Percentiles rank a stretch among this genome's conserved stretches.
Conservation (phyloP, 2,329 filamentous ascomycete species). For the Exutisphaerella laricina region DNA sequence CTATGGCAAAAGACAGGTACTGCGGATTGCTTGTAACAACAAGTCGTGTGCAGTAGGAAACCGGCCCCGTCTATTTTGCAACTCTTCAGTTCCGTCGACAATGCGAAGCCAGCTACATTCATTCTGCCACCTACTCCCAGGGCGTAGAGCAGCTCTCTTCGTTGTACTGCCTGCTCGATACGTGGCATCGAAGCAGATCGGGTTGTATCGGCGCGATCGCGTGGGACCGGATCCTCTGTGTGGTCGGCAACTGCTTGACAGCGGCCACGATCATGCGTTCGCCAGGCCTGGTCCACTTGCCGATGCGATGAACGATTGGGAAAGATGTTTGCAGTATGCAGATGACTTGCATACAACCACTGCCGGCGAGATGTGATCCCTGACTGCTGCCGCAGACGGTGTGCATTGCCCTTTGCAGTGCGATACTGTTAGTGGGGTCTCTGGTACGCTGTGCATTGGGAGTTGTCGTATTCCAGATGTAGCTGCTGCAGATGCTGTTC, state of each 20-base stretch:
- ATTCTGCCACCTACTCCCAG: no score
- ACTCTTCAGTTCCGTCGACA: no score
- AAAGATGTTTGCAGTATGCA: not conserved
- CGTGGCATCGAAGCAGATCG: not conserved
- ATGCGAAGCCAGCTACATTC: no score
- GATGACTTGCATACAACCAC: conserved; percentile 1
- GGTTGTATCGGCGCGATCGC: no score
- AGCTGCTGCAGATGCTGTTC: not conserved
- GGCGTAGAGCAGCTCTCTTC: no score
- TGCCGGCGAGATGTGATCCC: not conserved
- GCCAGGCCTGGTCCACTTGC: not conserved
- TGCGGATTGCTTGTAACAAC: no score
- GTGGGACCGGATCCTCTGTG: not conserved
- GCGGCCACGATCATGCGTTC: not conserved
- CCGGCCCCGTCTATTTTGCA: no score
- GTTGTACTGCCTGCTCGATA: conserved; percentile 1
- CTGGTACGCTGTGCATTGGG: not conserved
- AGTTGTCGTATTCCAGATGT: not conserved
- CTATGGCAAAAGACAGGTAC: no score
- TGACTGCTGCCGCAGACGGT: not conserved
- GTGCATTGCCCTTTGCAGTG: no score
- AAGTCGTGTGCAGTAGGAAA: no score
- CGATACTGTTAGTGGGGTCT: not conserved
- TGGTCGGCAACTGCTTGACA: not conserved
- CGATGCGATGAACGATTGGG: not conserved